These are phyloP conservation scores for Hydnum rufescens DNA, from an alignment of 768 basidiomycete species.

Conservation along the genomic window DNA sequence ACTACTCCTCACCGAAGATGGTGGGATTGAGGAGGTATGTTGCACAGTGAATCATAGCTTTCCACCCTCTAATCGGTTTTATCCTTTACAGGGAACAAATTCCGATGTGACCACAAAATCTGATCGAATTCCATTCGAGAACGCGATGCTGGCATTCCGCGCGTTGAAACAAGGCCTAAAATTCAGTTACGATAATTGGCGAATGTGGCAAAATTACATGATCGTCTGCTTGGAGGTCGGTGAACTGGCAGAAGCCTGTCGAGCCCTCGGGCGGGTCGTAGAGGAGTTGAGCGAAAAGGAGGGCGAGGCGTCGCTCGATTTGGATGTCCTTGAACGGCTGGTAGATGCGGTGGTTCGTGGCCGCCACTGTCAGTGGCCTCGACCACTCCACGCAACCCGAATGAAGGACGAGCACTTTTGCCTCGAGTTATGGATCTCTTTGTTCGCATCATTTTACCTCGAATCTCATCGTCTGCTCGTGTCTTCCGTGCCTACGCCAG, in stretches of 20 bases:
- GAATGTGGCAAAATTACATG: constrained; percentile 98
- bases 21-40: constrained; percentile 15
- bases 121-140: constrained; percentile 18
- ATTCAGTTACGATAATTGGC: constrained; percentile 76
- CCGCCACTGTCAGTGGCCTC: constrained; percentile 11
- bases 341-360: constrained; percentile 67
- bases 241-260: constrained; percentile 70
- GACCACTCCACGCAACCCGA: constrained; percentile 25
- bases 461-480: constrained; percentile 46
- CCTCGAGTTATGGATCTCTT: constrained; percentile 54
- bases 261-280: constrained; percentile 64
- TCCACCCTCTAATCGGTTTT: constrained; percentile 3
- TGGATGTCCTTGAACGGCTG: constrained; percentile 72
- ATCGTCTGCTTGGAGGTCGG: constrained; percentile 84
- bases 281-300: constrained; percentile 40
- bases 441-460: constrained; percentile 59
- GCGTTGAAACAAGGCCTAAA: constrained; percentile 82
- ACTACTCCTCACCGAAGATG: constrained; percentile 14
- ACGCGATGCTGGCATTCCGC: constrained; percentile 78
- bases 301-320: constrained; percentile 46
- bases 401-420: constrained; percentile 46
- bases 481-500: constrained; percentile 72
- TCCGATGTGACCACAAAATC: constrained; percentile 7
- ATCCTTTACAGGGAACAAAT: too few relatives aligned
- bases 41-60: not conserved